Evolutionary conservation across 2,329 filamentous ascomycete genomes (phyloP), one percentile per base, ranked within the genome.

Genomic region (Pyrenochaeta sp.): DNA sequence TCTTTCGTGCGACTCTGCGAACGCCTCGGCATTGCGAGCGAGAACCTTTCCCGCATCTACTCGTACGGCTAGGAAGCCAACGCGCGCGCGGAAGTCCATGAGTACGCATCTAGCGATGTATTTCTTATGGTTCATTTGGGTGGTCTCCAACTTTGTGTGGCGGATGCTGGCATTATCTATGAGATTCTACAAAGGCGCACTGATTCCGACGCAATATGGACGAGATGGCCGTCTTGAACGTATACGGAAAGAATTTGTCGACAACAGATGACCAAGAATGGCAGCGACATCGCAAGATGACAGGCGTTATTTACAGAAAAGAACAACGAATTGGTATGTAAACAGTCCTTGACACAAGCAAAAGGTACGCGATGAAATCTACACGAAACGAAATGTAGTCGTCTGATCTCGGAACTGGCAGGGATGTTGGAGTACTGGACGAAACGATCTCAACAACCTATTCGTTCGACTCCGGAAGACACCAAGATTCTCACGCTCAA

Each of bases 321-420:
- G 40, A 71, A 66, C 47, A 72, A 73, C 40, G 64, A 65, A 43
- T 47, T 74, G 6, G 69, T 72, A 1, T 74, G 69, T 69, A 27
- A 47, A 15, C 42, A 65, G 22, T 54, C 61, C 1, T 32, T 72
- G 2, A 7, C 24, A 19, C 67, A 72, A 42, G 56, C 45, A 1
- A 12, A 53, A 7, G 54, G 52, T 3, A 36, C 32, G 32, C 12
- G 12, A 36, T 13, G 32, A 9, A 3, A 10, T 36, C 12, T 9
- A 36, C 12, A 4, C 32, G 12, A 36, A 36, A 36, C 32, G 3
- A 36, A 36, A 36, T 15, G 3, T 36, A 36, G 5, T 13, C 32
- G 6, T 36, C 12, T 36, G n/a, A 7, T 36, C 12, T 9, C 32
- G 12, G 12, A 36, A 36, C 32, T 36, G 32, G 8, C 32, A 36